Evolutionary conservation across 108 stramenopile species (phyloP), one percentile per base, ranked within the genome.

Genomic region (Discostella stelligeroides): DNA sequence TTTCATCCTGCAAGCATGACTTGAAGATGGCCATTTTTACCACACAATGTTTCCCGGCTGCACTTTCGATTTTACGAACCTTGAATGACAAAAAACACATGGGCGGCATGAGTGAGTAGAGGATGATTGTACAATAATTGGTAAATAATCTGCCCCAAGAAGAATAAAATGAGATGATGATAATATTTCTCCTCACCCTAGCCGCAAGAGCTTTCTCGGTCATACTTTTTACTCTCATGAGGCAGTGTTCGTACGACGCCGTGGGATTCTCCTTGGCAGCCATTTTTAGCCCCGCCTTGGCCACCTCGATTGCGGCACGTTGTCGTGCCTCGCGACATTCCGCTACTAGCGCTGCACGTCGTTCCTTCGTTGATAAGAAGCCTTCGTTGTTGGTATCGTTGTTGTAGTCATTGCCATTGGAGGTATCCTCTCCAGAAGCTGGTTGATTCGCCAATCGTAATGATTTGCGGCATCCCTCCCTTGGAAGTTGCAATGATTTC

Each of bases 1-100:
- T 85, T 71, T 90, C 86, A 66, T 96, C 95, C 79, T 93, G 89
- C 37, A 96, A 60, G 61, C 91, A 93, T n/a, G 72, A 79, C 59
- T 92, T 86, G 72, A 96, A 96, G 14, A 96, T 89, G 10, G 90
- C 91, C 92, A 96, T 96, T 69, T 96, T 96, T 10, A 96, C 86
- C 29, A 96, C 85, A 63, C 89, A 90, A 61, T 93, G 89, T 50
- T 92, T 90, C 20, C 95, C 92, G 12, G 91, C 88, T 28, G 95
- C 95, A 21, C 89, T 82, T 82, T 96, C 95, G 66, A 96, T 96
- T 1, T 71, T 80, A 40, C 88, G 87, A 55, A 93, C 74, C 63
- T 64, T 0, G 37, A 34, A 34, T 6, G 34, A 34, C 18, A 38
- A 38, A 20, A 9, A n/a, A n/a, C n/a, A 63, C 41, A 1, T 1